Conservation (phyloP, 1,139 yeast genomes). For the Yamadazyma dendronema region DNA sequence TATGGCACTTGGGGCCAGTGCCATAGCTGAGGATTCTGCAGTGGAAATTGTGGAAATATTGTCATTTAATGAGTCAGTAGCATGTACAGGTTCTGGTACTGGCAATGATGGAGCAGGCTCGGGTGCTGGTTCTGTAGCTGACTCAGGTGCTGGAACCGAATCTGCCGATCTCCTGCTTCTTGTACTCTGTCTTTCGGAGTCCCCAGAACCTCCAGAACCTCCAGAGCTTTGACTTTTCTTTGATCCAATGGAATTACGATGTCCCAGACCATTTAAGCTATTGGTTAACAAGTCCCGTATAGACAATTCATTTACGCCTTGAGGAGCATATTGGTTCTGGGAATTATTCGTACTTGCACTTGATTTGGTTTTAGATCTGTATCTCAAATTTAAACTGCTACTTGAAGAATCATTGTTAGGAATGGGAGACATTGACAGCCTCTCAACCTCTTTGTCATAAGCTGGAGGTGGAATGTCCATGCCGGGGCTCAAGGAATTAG, state of each 20-base stretch:
- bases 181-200: conserved; percentile 5
- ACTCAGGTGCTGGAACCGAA: not conserved
- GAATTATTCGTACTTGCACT: conserved; percentile 3
- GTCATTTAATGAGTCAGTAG: not conserved
- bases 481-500: conserved; percentile 24
- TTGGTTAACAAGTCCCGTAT: conserved; percentile 22
- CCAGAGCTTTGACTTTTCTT: conserved; percentile 16
- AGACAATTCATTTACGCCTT: conserved; percentile 16
- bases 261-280: conserved; percentile 9
- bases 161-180: not conserved
- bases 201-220: conserved; percentile 14
- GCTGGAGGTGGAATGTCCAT: conserved; percentile 37
- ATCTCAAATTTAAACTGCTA: conserved; percentile 4
- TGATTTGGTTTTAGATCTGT: conserved; percentile 11
- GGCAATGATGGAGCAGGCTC: not conserved
- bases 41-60: too few relatives aligned
- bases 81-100: not conserved
- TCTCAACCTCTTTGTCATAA: conserved; percentile 25
- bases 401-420: conserved; percentile 6
- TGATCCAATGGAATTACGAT: conserved; percentile 13
- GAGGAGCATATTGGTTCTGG: conserved; percentile 1
- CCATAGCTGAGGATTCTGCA: not conserved
- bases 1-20: too few relatives aligned
- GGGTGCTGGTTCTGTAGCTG: not conserved
- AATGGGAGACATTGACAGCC: conserved; percentile 1